Evolutionary conservation across 352 stramenopile genomes (phyloP).

Genomic region (Globisporangium irregulare): DNA sequence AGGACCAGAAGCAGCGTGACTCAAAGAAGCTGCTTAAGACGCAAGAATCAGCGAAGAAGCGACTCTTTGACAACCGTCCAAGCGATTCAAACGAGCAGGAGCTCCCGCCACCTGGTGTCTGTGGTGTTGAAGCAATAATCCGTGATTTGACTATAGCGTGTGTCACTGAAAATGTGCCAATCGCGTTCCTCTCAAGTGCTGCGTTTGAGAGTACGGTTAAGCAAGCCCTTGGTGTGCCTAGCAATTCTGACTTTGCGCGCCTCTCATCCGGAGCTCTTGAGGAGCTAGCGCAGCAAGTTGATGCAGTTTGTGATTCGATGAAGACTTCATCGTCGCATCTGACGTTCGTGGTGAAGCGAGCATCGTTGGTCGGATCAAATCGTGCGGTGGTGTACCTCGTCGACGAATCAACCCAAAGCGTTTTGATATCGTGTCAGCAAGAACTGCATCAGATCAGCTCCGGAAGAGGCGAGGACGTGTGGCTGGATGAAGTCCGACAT

Average conservation of each 20-base stretch:
- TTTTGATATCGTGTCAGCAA: conserved; percentile 13
- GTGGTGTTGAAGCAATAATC: not conserved
- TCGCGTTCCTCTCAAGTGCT: conserved; percentile 14
- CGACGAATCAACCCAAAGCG: conserved; percentile 1
- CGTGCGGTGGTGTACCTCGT: conserved; percentile 18
- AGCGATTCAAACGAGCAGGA: not conserved
- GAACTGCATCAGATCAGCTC: not conserved
- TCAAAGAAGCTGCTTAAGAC: not conserved
- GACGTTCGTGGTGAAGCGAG: conserved; percentile 14
- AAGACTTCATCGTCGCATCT: not conserved
- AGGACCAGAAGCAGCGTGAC: not conserved
- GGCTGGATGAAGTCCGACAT: conserved; percentile 8
- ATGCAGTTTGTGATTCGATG: conserved; percentile 4
- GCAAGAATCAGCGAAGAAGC: conserved; percentile 11
- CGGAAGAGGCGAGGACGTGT: not conserved
- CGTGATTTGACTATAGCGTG: conserved; percentile 11
- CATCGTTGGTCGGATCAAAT: not conserved
- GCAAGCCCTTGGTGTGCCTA: not conserved
- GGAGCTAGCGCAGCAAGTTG: not conserved
- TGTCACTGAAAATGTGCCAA: conserved; percentile 14
- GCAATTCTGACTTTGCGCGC: not conserved
- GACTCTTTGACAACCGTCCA: conserved; percentile 2
- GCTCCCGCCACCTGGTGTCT: not conserved
- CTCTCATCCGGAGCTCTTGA: not conserved
- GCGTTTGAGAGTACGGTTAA: conserved; percentile 5